phyloP scores from a whole-genome alignment of 73 alveolate genomes.

The Tetrahymena thermophila region DNA sequence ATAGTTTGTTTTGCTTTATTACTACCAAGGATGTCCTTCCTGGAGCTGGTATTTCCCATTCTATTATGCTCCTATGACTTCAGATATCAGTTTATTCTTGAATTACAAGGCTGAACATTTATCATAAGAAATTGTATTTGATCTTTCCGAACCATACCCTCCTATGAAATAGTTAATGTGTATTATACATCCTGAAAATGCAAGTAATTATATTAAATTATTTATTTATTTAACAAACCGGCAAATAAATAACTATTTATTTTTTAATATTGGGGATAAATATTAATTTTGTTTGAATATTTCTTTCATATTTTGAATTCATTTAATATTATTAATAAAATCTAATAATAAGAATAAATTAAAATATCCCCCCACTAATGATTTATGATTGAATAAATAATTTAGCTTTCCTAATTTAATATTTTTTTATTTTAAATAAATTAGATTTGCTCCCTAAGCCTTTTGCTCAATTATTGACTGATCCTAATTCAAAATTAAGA shows the following conservation, averaged over 20 bases:
- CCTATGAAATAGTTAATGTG: constrained; percentile 26
- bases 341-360: no score
- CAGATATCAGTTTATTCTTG: constrained; percentile 8
- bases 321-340: no score
- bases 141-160: constrained; percentile 24
- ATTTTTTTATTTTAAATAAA: neutral
- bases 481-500: constrained; percentile 16
- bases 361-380: no score
- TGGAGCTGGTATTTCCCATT: constrained; percentile 37
- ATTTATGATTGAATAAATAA: no score
- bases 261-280: no score
- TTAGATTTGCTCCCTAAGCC: constrained; percentile 9
- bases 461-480: constrained; percentile 14
- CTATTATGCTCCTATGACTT: constrained; percentile 37
- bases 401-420: no score
- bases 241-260: no score
- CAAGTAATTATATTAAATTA: neutral
- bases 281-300: no score
- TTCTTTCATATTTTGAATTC: no score
- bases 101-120: neutral
- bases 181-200: constrained; percentile 30
- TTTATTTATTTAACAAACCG: neutral
- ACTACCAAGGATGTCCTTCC: constrained; percentile 70
- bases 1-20: constrained; percentile 88
- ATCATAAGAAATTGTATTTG: neutral